phyloP scores from a whole-genome alignment of 345 rosid genomes.

The Pistacia integerrima region DNA sequence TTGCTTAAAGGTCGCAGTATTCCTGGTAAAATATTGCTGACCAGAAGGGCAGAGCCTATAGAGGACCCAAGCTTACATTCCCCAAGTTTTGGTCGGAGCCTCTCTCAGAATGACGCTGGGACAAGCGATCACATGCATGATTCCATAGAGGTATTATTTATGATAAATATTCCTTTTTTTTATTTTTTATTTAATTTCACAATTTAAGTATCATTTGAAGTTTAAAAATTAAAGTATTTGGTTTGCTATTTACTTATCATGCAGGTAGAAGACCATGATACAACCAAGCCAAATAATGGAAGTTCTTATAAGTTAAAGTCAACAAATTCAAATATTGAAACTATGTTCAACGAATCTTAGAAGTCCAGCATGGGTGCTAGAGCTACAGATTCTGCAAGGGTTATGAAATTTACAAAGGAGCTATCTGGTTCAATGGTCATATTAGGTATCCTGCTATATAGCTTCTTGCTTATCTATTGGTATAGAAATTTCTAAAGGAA shows the following conservation, averaged over 20 bases:
- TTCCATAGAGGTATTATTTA: conserved; percentile 48
- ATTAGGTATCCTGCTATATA: conserved; percentile 53
- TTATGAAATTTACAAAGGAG: conserved; percentile 80
- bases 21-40: conserved; percentile 84
- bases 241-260: conserved; percentile 9
- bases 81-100: conserved; percentile 67
- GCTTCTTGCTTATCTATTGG: not conserved
- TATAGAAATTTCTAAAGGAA: not conserved
- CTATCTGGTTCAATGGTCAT: conserved; percentile 74
- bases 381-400: conserved; percentile 87
- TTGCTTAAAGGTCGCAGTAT: conserved; percentile 89
- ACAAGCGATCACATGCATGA: conserved; percentile 50
- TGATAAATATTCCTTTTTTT: not conserved
- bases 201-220: not conserved
- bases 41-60: conserved; percentile 70
- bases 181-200: no score
- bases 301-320: conserved; percentile 49
- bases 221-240: not conserved
- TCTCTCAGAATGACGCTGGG: conserved; percentile 71
- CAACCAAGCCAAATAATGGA: conserved; percentile 42
- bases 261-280: conserved; percentile 51
- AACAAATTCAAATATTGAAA: conserved; percentile 49
- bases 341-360: conserved; percentile 46
- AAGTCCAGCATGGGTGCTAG: conserved; percentile 66
- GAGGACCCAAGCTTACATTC: conserved; percentile 44